These are phyloP conservation scores for Nakazawaea sp. DNA, from an alignment of 805 yeast genomes.

Conservation along the genomic window DNA sequence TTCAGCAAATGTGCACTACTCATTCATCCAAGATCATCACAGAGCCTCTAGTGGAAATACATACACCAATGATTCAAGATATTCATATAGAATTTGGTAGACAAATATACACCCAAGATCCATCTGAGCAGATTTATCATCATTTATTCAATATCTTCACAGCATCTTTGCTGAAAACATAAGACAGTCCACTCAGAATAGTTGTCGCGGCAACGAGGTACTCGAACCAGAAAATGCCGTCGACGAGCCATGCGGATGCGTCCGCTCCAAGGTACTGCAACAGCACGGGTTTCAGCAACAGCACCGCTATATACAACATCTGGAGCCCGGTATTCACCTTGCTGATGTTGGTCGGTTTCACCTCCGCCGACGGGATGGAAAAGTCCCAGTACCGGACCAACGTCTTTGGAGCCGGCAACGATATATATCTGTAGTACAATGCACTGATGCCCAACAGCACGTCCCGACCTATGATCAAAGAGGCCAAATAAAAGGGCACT, in stretches of 20 bases:
- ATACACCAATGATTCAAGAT: slow-evolving; percentile 18
- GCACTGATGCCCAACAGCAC: slow-evolving; percentile 66
- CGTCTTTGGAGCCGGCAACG: slow-evolving; percentile 74
- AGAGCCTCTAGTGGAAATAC: too few species aligned
- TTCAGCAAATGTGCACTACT: too few species aligned
- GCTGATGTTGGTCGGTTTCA: slow-evolving; percentile 80
- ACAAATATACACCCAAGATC: too few species aligned
- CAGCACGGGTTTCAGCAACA: slow-evolving; percentile 49
- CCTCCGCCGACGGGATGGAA: slow-evolving; percentile 74
- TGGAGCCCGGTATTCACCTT: slow-evolving; percentile 89
- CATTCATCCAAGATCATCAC: too few species aligned
- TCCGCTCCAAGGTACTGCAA: slow-evolving; percentile 26
- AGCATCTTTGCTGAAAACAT: slow-evolving; percentile 64
- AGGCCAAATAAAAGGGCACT: slow-evolving; percentile 67
- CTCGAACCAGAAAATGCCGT: slow-evolving; percentile 31
- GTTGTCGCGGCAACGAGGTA: slow-evolving; percentile 66
- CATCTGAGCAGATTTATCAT: too few species aligned
- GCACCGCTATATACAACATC: slow-evolving; percentile 75
- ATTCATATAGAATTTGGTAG: slow-evolving; percentile 17
- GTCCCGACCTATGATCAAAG: slow-evolving; percentile 79
- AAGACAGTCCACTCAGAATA: slow-evolving; percentile 68
- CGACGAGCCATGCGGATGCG: slow-evolving; percentile 18
- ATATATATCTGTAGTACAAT: slow-evolving; percentile 59
- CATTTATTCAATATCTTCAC: slow-evolving; percentile 41
- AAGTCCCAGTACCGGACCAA: slow-evolving; percentile 71